phyloP scores from a whole-genome alignment of 805 yeast species.

The Saccharomyces eubayanus region DNA sequence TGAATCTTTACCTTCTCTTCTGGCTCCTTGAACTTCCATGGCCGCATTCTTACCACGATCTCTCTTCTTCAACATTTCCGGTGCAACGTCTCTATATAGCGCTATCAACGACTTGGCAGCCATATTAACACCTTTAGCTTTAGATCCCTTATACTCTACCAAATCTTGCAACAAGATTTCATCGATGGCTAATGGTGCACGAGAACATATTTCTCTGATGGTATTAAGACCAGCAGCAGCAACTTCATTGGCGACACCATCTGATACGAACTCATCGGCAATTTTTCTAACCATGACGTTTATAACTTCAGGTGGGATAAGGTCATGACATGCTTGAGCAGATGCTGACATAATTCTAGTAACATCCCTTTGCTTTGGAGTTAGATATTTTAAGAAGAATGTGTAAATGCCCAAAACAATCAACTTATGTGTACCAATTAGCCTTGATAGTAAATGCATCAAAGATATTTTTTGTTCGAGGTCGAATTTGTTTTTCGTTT shows the following conservation, averaged over 20 bases:
- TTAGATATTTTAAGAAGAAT: slow-evolving; percentile 76
- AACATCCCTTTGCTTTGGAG: slow-evolving; percentile 90
- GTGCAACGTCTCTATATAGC: slow-evolving; percentile 88
- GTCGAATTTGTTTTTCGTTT: slow-evolving; percentile 60
- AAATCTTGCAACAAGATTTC: slow-evolving; percentile 81
- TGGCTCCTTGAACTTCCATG: slow-evolving; percentile 63
- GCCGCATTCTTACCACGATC: slow-evolving; percentile 92
- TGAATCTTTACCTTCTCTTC: slow-evolving; percentile 35
- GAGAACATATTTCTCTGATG: slow-evolving; percentile 81
- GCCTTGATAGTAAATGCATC: slow-evolving; percentile 78
- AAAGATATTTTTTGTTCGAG: slow-evolving; percentile 84
- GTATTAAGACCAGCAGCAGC: slow-evolving; percentile 97
- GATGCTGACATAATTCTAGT: slow-evolving; percentile 95
- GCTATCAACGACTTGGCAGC: slow-evolving; percentile 87
- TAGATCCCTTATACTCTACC: slow-evolving; percentile 83
- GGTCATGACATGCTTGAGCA: slow-evolving; percentile 93
- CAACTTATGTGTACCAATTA: slow-evolving; percentile 91
- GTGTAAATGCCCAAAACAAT: slow-evolving; percentile 86
- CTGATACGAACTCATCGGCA: slow-evolving; percentile 95
- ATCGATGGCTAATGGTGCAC: slow-evolving; percentile 94
- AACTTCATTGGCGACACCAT: slow-evolving; percentile 96
- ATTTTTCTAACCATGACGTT: slow-evolving; percentile 75
- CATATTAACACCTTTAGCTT: slow-evolving; percentile 86
- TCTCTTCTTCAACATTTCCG: slow-evolving; percentile 82
- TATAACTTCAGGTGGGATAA: slow-evolving; percentile 92